Percentiles rank a stretch among this genome's conserved stretches.
These are phyloP conservation scores for Lachancea thermotolerans DNA, from an alignment of 805 yeast species.

Conservation along the genomic window DNA sequence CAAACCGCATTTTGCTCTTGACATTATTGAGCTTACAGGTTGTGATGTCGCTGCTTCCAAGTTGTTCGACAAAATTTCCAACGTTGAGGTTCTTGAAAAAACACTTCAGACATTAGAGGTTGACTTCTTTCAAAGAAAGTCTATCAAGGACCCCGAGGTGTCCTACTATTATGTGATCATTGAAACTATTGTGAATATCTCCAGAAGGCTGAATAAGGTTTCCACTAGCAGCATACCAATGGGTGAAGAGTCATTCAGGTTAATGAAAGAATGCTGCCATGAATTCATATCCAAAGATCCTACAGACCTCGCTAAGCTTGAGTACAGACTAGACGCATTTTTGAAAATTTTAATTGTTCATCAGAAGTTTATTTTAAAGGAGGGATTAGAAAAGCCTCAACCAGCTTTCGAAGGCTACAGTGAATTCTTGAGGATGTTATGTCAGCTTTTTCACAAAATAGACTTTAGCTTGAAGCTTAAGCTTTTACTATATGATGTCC, in stretches of 20 bases:
- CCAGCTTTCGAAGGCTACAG: neutral
- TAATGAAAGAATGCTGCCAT: constrained; percentile 12
- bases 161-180: constrained; percentile 18
- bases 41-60: constrained; percentile 23
- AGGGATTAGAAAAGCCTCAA: constrained; percentile 10
- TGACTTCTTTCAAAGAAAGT: constrained; percentile 20
- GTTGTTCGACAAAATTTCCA: constrained; percentile 21
- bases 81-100: constrained; percentile 7
- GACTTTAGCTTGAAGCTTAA: constrained; percentile 25
- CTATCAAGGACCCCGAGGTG: constrained; percentile 2
- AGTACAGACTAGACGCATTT: constrained; percentile 16
- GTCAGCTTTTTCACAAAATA: constrained; percentile 21
- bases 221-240: constrained; percentile 8
- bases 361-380: constrained; percentile 20
- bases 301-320: constrained; percentile 8
- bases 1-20: constrained; percentile 15
- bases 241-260: constrained; percentile 11
- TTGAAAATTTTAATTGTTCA: constrained; percentile 28
- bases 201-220: constrained; percentile 16
- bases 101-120: constrained; percentile 21
- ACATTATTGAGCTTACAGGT: constrained; percentile 16
- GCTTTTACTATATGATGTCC: constrained; percentile 27
- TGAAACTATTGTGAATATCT: constrained; percentile 19
- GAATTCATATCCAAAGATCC: constrained; percentile 12
- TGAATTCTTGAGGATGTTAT: constrained; percentile 14